Conservation (phyloP, 176 grass and related monocot species). For the Saccharum officinarum region DNA sequence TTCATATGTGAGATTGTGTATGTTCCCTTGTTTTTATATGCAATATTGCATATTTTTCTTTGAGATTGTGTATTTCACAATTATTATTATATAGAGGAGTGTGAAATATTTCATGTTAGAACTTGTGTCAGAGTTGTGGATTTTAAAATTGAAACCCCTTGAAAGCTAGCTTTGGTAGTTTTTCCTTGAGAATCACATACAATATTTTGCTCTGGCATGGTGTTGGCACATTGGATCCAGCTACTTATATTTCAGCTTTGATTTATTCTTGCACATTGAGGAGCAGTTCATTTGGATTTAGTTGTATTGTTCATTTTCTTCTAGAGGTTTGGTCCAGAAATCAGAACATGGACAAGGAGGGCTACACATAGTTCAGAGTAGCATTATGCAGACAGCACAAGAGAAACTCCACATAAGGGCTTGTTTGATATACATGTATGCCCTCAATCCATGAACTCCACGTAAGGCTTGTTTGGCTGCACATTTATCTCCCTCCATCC, state of each 20-base stretch:
- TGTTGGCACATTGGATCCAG: neutral
- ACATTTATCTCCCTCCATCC: no score
- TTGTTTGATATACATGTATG: no score
- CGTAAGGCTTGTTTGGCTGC: no score
- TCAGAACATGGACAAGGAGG: no score
- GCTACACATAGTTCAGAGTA: no score
- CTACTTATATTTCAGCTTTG: neutral
- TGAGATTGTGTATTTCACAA: neutral
- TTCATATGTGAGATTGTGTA: neutral
- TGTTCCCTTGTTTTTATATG: neutral
- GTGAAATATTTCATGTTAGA: neutral
- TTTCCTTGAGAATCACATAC: neutral
- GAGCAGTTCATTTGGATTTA: neutral
- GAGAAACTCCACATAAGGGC: no score
- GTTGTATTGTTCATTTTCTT: neutral
- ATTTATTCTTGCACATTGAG: neutral
- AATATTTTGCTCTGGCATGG: neutral
- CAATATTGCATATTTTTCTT: neutral
- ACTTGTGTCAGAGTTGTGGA: neutral
- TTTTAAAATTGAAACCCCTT: neutral
- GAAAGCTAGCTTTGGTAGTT: neutral
- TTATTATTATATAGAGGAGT: neutral
- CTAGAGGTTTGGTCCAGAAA: no score
- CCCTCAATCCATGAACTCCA: no score
- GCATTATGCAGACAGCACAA: no score